Conservation (phyloP, 176 grass and related monocot genomes). For the Dendrocalamus sinicus region DNA sequence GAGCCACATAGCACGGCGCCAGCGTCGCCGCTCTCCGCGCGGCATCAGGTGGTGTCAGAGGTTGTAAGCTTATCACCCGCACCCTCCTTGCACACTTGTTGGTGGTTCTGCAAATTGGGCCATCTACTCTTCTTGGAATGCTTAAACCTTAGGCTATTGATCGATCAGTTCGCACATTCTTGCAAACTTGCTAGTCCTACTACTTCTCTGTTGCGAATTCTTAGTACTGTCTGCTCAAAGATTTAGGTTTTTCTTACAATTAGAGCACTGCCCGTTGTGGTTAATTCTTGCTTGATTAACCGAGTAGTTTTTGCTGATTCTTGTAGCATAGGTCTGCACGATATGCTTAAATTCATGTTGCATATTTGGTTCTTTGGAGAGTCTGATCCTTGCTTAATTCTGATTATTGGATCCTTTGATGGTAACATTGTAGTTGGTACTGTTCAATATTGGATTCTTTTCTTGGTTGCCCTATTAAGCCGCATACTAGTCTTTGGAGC, state of each 20-base stretch:
- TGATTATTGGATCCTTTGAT: not conserved
- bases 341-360: not conserved
- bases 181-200: not conserved
- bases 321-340: not conserved
- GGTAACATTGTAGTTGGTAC: not conserved
- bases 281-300: not conserved
- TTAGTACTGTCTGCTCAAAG: not conserved
- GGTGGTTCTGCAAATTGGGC: not conserved
- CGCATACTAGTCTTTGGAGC: not conserved
- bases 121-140: not conserved
- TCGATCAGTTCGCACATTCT: not conserved
- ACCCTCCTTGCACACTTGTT: conserved; percentile 4
- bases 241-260: not conserved
- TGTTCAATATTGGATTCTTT: not conserved
- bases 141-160: not conserved
- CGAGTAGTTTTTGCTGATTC: not conserved
- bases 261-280: too few species aligned
- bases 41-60: too few species aligned
- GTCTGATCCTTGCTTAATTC: not conserved
- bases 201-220: not conserved
- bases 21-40: too few species aligned
- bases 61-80: conserved; percentile 13
- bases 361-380: conserved; percentile 1
- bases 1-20: too few species aligned
- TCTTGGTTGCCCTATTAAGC: not conserved